These are phyloP conservation scores for Didymella arachidicola DNA, from an alignment of 2,329 filamentous ascomycete species.

Conservation along the genomic window DNA sequence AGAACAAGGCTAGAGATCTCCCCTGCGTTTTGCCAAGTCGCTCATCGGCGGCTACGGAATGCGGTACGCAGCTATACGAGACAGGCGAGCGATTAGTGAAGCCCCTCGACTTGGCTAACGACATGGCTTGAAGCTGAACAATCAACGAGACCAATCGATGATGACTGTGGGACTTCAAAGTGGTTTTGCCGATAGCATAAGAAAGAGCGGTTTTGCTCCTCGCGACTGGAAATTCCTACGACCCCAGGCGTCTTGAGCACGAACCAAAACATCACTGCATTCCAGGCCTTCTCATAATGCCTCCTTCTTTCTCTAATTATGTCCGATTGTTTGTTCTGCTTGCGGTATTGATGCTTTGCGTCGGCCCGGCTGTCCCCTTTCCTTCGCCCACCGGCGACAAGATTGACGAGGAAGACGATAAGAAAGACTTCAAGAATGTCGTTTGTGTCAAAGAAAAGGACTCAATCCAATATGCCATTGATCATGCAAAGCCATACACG, in stretches of 20 bases:
- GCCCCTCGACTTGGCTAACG: neutral
- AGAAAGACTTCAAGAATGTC: neutral
- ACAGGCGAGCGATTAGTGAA: neutral
- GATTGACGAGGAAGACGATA: neutral
- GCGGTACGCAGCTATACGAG: neutral
- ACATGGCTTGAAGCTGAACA: neutral
- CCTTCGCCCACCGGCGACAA: neutral
- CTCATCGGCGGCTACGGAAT: too few relatives aligned
- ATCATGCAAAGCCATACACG: neutral
- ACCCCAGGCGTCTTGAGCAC: neutral
- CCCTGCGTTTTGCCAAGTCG: too few relatives aligned
- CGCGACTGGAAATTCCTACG: neutral
- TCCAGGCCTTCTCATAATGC: neutral
- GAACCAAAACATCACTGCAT: too few relatives aligned
- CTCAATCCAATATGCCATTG: neutral
- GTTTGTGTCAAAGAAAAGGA: neutral
- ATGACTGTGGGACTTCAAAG: neutral
- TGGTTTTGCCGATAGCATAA: neutral
- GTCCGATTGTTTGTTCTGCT: neutral
- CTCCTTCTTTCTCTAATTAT: neutral
- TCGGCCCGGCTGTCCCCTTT: neutral
- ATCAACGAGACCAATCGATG: neutral
- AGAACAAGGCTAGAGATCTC: too few relatives aligned
- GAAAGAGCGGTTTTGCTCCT: neutral
- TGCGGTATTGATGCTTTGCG: neutral